Evolutionary conservation across 352 stramenopile species (phyloP).

Genomic region (Peronospora belbahrii): DNA sequence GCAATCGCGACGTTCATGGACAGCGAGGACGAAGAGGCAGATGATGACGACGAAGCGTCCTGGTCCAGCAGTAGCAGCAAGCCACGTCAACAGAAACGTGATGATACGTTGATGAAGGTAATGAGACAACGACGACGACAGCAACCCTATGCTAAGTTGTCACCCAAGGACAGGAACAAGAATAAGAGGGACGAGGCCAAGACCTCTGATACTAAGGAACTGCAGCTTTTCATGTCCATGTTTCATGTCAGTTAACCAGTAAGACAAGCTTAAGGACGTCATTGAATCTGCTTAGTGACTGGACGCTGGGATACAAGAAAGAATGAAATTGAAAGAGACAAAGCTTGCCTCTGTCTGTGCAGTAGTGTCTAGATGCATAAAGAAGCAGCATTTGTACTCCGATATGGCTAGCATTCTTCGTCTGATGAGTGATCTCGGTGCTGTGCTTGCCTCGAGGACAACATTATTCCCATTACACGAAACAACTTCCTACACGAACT

Average conservation of each 20-base stretch:
- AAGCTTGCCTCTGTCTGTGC: conserved; percentile 16
- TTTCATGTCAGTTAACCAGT: conserved; percentile 34
- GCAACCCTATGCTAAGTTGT: conserved; percentile 20
- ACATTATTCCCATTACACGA: conserved; percentile 17
- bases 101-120: not conserved
- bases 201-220: conserved; percentile 32
- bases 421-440: not conserved
- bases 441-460: conserved; percentile 3
- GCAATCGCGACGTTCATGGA: conserved; percentile 73
- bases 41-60: not conserved
- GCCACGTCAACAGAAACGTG: conserved; percentile 1
- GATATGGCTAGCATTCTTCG: conserved; percentile 9
- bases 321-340: no score
- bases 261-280: not conserved
- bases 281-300: not conserved
- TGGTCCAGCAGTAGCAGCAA: not conserved
- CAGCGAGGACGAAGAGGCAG: conserved; percentile 32
- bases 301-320: not conserved
- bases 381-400: conserved; percentile 18
- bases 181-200: conserved; percentile 2
- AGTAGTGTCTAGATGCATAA: conserved; percentile 23
- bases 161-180: not conserved
- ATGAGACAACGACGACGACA: conserved; percentile 14
- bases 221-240: conserved; percentile 52
- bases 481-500: conserved; percentile 47